phyloP scores from a whole-genome alignment of 176 grass and related monocot genomes.

The Triticum timopheevii region DNA sequence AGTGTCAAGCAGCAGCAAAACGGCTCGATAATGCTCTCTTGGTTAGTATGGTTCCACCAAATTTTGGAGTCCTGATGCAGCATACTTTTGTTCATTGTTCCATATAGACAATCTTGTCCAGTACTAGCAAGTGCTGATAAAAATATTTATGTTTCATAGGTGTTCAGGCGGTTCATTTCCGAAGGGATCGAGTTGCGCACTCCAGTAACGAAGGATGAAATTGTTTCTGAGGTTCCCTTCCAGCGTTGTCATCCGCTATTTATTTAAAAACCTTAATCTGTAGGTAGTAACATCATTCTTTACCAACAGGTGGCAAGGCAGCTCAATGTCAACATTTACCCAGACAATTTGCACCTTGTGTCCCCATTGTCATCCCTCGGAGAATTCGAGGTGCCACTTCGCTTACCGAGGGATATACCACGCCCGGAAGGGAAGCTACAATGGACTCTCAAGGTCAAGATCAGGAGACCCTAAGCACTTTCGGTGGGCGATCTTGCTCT shows the following conservation, averaged over 20 bases:
- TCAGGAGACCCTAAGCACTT: slow-evolving; percentile 61
- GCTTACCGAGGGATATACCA: slow-evolving; percentile 75
- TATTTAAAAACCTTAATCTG: neutral
- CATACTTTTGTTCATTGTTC: slow-evolving; percentile 11
- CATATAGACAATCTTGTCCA: neutral
- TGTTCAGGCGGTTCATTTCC: slow-evolving; percentile 70
- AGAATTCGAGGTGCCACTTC: slow-evolving; percentile 85
- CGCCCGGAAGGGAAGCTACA: slow-evolving; percentile 77
- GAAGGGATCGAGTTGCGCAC: slow-evolving; percentile 59
- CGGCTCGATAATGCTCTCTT: slow-evolving; percentile 70
- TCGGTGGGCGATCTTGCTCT: neutral
- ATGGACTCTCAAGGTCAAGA: slow-evolving; percentile 87
- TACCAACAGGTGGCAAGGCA: slow-evolving; percentile 70
- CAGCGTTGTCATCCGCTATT: neutral
- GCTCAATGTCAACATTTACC: slow-evolving; percentile 70
- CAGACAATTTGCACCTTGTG: slow-evolving; percentile 75
- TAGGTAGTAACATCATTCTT: neutral
- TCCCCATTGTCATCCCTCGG: slow-evolving; percentile 62
- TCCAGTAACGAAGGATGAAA: slow-evolving; percentile 83
- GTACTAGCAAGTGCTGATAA: neutral
- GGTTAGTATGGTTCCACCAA: slow-evolving; percentile 51
- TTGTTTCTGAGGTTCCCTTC: slow-evolving; percentile 66
- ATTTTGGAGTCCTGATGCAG: neutral
- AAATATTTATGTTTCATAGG: slow-evolving; percentile 37
- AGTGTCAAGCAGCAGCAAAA: slow-evolving; percentile 80